phyloP scores from a whole-genome alignment of 1,139 yeast genomes.

The Ogataea hybrid region DNA sequence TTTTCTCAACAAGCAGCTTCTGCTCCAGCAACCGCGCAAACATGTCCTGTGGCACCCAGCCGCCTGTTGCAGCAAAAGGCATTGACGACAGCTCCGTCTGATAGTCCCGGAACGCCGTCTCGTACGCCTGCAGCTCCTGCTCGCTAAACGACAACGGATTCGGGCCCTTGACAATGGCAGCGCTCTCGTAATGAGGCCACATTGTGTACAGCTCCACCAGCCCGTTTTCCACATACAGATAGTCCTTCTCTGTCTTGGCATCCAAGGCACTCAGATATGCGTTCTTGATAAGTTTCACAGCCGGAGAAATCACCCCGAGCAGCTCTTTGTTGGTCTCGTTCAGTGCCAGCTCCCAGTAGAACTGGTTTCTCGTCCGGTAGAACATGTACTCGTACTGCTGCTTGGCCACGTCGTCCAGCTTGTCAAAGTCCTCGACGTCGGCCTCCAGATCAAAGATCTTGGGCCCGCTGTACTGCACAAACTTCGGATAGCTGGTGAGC shows the following conservation, averaged over 20 bases:
- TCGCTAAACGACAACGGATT: constrained; percentile 66
- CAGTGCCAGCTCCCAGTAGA: constrained; percentile 77
- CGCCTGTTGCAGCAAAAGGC: constrained; percentile 89
- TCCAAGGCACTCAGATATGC: constrained; percentile 68
- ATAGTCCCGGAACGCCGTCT: constrained; percentile 58
- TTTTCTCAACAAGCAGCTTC: constrained; percentile 52
- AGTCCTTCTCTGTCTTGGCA: constrained; percentile 60
- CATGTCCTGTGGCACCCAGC: constrained; percentile 95
- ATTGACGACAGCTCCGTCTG: constrained; percentile 64
- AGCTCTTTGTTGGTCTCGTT: constrained; percentile 63
- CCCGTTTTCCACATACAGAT: constrained; percentile 62
- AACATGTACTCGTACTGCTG: constrained; percentile 83
- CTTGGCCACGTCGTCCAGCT: constrained; percentile 68
- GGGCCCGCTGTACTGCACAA: constrained; percentile 84
- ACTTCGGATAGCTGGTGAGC: constrained; percentile 74
- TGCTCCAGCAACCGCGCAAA: constrained; percentile 66
- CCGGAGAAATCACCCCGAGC: constrained; percentile 78
- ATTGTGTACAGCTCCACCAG: constrained; percentile 71
- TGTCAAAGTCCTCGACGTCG: constrained; percentile 69
- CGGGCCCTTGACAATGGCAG: constrained; percentile 48
- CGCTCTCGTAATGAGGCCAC: constrained; percentile 70
- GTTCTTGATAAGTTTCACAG: constrained; percentile 61
- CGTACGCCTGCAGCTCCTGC: constrained; percentile 49
- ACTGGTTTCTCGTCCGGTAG: constrained; percentile 87
- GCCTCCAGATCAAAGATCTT: constrained; percentile 72